These are phyloP conservation scores for Geoglossum glabrum DNA, from an alignment of 495 filamentous ascomycete genomes.

Conservation along the genomic window DNA sequence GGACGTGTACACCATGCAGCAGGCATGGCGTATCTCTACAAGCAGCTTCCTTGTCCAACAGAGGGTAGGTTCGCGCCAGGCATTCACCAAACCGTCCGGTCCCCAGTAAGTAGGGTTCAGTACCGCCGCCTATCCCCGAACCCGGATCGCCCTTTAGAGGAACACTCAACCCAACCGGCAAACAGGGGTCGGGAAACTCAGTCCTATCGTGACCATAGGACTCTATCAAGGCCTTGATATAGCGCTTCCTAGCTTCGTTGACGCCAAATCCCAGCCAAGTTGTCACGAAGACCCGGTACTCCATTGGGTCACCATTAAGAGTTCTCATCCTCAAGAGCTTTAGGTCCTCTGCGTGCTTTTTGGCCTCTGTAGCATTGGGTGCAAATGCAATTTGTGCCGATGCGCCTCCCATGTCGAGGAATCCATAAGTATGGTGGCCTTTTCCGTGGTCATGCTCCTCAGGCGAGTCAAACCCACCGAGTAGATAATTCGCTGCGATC, in stretches of 20 bases:
- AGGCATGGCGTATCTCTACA: constrained; percentile 75
- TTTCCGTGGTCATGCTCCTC: constrained; percentile 57
- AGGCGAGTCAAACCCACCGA: constrained; percentile 82
- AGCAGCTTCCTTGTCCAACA: constrained; percentile 75
- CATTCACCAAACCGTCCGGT: constrained; percentile 80
- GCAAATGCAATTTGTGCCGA: constrained; percentile 96
- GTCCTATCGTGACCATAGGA: constrained; percentile 29
- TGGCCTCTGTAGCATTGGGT: constrained; percentile 76
- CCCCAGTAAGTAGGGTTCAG: constrained; percentile 40
- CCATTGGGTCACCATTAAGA: constrained; percentile 50
- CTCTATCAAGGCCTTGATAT: constrained; percentile 48
- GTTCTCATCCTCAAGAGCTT: constrained; percentile 69
- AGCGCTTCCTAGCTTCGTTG: constrained; percentile 69
- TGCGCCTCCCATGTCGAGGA: constrained; percentile 95
- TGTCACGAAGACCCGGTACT: constrained; percentile 81
- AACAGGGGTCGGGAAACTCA: constrained; percentile 80
- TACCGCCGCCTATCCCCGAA: constrained; percentile 11
- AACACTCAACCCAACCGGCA: constrained; percentile 57
- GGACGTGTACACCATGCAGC: constrained; percentile 72
- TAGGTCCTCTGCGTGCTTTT: constrained; percentile 78
- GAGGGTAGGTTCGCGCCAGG: constrained; percentile 55
- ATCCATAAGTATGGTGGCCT: constrained; percentile 88
- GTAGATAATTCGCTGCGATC: constrained; percentile 92
- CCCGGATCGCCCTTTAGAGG: constrained; percentile 24
- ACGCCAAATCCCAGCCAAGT: constrained; percentile 96